Evolutionary conservation across 129 eudicot species (phyloP).

Genomic region (Kitagawia praeruptora): DNA sequence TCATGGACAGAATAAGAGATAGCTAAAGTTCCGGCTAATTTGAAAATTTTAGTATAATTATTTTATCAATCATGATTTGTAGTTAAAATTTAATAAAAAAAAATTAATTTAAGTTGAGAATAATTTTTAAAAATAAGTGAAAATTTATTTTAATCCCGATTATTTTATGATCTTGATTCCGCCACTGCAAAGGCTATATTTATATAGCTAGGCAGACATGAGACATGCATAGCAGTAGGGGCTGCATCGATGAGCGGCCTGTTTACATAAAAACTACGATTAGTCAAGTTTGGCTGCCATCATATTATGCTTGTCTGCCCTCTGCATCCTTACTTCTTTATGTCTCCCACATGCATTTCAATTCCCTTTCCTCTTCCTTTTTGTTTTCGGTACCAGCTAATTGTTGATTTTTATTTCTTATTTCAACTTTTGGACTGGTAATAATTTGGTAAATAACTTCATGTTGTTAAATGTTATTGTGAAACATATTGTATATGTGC

Average conservation of each 20-base stretch:
- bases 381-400: too few species aligned
- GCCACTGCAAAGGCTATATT: too few species aligned
- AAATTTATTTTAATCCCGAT: too few species aligned
- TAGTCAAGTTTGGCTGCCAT: neutral
- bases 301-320: neutral
- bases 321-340: neutral
- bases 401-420: too few species aligned
- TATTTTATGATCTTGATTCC: too few species aligned
- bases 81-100: too few species aligned
- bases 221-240: neutral
- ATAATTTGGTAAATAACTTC: neutral
- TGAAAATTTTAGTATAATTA: too few species aligned
- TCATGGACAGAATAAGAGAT: too few species aligned
- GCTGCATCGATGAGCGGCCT: neutral
- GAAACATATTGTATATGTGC: neutral
- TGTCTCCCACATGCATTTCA: conserved; percentile 2
- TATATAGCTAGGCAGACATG: neutral
- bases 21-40: too few species aligned
- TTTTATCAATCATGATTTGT: too few species aligned
- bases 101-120: fast-evolving
- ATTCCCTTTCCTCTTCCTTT: neutral
- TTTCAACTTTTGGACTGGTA: too few species aligned
- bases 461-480: neutral
- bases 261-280: neutral
- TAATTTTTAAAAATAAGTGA: too few species aligned